These are phyloP conservation scores for Zasmidium citrigriseum DNA, from an alignment of 2,329 filamentous ascomycete genomes.

Conservation along the genomic window DNA sequence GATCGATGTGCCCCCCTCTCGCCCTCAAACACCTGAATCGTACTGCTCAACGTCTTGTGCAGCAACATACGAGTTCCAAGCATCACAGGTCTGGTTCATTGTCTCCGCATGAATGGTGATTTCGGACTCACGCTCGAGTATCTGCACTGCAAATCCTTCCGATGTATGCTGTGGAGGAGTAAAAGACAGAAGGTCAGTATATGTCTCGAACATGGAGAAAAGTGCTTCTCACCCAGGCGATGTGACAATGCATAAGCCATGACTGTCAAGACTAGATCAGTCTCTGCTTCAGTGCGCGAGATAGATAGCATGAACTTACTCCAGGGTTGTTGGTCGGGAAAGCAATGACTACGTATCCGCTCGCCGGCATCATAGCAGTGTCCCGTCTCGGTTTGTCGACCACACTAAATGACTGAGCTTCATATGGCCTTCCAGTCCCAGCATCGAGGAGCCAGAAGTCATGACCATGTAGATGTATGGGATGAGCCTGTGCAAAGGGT, in stretches of 20 bases:
- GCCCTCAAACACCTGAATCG: too few species aligned
- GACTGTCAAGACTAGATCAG: neutral
- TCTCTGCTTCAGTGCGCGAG: neutral
- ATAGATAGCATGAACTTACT: neutral
- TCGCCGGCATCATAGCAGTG: neutral
- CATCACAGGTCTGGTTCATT: neutral
- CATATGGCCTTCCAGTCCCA: neutral
- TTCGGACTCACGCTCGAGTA: constrained; percentile 16
- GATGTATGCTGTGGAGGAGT: constrained; percentile 21
- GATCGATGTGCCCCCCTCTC: too few species aligned
- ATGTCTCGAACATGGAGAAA: neutral
- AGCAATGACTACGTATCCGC: neutral
- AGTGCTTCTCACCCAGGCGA: neutral
- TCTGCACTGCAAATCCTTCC: constrained; percentile 27
- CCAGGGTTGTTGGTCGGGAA: neutral
- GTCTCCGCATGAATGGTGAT: neutral
- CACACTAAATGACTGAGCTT: too few species aligned
- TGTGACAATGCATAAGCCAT: neutral
- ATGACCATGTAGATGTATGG: too few species aligned
- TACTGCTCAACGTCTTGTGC: too few species aligned
- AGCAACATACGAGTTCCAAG: neutral
- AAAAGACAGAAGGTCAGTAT: neutral
- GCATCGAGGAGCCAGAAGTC: neutral
- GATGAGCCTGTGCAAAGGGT: too few species aligned
- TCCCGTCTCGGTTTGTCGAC: neutral